Conservation (phyloP, 352 stramenopile species). For the Thraustotheca clavata region DNA sequence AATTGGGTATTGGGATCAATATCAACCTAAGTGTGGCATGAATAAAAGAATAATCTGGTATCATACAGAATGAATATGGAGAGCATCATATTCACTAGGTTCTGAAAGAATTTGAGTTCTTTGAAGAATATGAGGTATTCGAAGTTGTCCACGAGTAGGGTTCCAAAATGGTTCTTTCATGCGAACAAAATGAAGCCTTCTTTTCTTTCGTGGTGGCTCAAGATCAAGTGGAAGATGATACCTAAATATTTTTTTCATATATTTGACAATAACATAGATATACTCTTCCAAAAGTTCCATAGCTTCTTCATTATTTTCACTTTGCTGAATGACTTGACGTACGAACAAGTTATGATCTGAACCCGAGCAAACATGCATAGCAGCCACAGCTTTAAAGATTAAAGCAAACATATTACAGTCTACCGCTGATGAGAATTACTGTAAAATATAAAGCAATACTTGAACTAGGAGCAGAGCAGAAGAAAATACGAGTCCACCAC, state of each 20-base stretch:
- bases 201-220: not conserved
- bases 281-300: not conserved
- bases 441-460: no score
- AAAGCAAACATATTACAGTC: no score
- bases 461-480: conserved; percentile 21
- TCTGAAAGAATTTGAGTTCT: not conserved
- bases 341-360: no score
- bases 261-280: not conserved
- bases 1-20: not conserved
- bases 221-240: no score
- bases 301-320: not conserved
- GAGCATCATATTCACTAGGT: not conserved
- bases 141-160: not conserved
- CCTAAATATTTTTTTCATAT: no score
- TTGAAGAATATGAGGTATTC: conserved; percentile 7
- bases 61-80: conserved; percentile 1
- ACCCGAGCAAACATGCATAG: no score
- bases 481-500: conserved; percentile 65
- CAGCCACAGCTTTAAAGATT: no score
- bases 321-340: no score
- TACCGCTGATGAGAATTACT: no score
- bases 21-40: not conserved
- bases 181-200: not conserved
- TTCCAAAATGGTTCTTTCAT: conserved; percentile 4
- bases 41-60: not conserved